Base-by-base conservation (phyloP, 805 yeast species). In the Candida suzukii region DNA sequence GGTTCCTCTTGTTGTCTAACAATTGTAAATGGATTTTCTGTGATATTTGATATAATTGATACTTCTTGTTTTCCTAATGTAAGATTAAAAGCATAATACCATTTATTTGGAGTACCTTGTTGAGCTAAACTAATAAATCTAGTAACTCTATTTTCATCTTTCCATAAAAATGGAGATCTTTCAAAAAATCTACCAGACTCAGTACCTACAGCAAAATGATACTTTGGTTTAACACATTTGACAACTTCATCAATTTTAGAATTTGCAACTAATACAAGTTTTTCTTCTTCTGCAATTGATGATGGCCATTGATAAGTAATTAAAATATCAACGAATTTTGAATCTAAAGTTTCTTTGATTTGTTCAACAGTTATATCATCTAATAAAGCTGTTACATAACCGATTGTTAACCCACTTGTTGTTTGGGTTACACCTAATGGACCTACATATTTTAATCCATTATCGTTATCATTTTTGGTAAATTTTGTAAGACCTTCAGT, bases 61-160 rank as follows among this genome's bases (percentile, higher is more conserved):
- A 18, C 50, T 14, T 44, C 39, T 28, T 41, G 12, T 37, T 56
- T 54, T 17, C 57, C 64, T 25, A 58, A 42, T 38, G 53, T 53
- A 24, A 76, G 39, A 29, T 67, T 68, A 47, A 85, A 85, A 0
- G 95, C 95, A 62, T 86, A 87, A 46, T 78, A 80, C 90, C 91
- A 87, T 54, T 73, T 74, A 3, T 64, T 70, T 10, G 68, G 67
- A 2, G 73, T 63, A 0, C 80, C 83, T 56, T 69, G 82, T 38
- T 68, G 66, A 0, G 77, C 83, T 37, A 86, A 56, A 53, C 88
- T 78, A 14, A 86, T 71, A 50, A 83, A 82, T 40, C 95, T 65
- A 0, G 88, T 75, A 2, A 70, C 53, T 13, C 67, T 52, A 0
- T 60, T 67, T 6, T 54, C 42, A 3, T 63, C 66, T 17, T 60